A percentile compares a stretch with the other conserved stretches of the same genome.
Evolutionary conservation across 108 stramenopile genomes (phyloP).

Genomic region (Ochromonas danica): DNA sequence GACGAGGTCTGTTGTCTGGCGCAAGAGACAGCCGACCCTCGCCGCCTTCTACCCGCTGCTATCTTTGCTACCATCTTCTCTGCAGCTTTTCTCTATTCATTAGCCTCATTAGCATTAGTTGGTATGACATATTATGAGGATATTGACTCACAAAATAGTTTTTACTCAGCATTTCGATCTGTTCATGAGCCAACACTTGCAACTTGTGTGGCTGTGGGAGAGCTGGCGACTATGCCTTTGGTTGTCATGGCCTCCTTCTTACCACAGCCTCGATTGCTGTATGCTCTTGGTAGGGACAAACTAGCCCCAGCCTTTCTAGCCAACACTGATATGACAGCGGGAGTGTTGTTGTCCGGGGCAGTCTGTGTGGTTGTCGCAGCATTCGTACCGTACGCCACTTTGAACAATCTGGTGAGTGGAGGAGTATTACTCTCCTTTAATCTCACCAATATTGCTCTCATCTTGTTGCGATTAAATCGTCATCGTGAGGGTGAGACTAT

Average conservation of each 20-base stretch:
- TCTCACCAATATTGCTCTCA: constrained; percentile 32
- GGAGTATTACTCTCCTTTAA: constrained; percentile 37
- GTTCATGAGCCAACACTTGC: neutral
- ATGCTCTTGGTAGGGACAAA: constrained; percentile 23
- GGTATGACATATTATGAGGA: neutral
- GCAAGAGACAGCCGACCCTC: neutral
- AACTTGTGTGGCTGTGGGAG: constrained; percentile 9
- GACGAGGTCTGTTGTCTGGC: constrained; percentile 43
- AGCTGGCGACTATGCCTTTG: constrained; percentile 31
- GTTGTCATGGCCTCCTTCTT: constrained; percentile 29
- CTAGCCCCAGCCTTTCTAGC: neutral
- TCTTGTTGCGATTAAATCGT: constrained; percentile 21
- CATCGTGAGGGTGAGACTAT: constrained; percentile 9
- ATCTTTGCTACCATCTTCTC: constrained; percentile 23
- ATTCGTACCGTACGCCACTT: constrained; percentile 20
- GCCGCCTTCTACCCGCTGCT: constrained; percentile 30
- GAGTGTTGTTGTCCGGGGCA: neutral
- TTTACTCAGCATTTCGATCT: constrained; percentile 28
- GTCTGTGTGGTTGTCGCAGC: constrained; percentile 9
- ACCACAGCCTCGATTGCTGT: constrained; percentile 32
- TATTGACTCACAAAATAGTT: constrained; percentile 11
- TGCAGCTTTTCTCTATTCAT: neutral
- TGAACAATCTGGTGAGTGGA: constrained; percentile 23
- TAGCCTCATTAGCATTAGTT: constrained; percentile 2
- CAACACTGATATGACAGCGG: neutral